These are phyloP conservation scores for Mycena sp. DNA, from an alignment of 1,284 basidiomycete species.

Conservation along the genomic window DNA sequence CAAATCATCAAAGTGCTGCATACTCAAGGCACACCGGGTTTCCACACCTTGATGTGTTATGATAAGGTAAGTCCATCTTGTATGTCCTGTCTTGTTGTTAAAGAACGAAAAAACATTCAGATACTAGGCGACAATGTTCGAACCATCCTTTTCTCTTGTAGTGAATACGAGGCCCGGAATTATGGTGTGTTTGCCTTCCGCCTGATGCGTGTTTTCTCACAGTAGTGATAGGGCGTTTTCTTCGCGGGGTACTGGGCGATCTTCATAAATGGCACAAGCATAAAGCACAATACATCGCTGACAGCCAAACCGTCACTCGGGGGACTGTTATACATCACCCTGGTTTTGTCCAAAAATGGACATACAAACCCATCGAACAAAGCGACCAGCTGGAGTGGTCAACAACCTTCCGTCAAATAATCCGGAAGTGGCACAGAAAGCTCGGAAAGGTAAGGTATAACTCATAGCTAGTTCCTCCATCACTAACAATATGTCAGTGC, in stretches of 20 bases:
- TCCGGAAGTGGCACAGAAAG: constrained; percentile 87
- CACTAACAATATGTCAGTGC: constrained; percentile 49
- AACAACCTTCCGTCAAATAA: constrained; percentile 71
- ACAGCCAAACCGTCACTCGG: constrained; percentile 71
- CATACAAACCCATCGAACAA: constrained; percentile 52
- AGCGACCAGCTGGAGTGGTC: constrained; percentile 75
- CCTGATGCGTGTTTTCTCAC: constrained; percentile 12
- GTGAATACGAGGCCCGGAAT: constrained; percentile 96
- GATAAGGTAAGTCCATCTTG: constrained; percentile 68
- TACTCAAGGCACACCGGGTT: constrained; percentile 85
- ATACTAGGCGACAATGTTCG: constrained; percentile 87
- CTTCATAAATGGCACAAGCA: constrained; percentile 81
- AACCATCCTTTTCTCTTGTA: constrained; percentile 90
- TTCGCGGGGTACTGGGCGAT: constrained; percentile 82
- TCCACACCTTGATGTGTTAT: constrained; percentile 88
- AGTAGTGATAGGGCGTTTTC: constrained; percentile 74
- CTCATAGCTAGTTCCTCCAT: not conserved
- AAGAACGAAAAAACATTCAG: constrained; percentile 46
- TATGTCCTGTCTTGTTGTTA: not conserved
- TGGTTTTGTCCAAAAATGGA: constrained; percentile 68
- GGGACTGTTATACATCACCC: constrained; percentile 73
- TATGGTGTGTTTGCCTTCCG: constrained; percentile 67
- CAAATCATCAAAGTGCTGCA: constrained; percentile 92
- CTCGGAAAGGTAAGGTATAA: constrained; percentile 61
- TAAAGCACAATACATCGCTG: constrained; percentile 71